Base-by-base conservation (phyloP, 495 filamentous ascomycete species). In the Hypoxylon fuscum region DNA sequence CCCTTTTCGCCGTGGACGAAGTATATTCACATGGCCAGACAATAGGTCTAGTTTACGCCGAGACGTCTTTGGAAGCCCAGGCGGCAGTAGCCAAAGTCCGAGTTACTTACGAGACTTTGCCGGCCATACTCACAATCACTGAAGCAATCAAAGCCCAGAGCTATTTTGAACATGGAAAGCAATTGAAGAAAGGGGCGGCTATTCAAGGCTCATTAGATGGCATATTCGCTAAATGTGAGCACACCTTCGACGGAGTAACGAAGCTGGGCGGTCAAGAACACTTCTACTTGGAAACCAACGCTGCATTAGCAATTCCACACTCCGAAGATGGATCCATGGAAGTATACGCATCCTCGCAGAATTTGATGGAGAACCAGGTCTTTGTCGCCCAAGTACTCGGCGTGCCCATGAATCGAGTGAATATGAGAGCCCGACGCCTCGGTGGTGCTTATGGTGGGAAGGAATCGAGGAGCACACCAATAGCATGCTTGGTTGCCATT, bases 391-490 rank as follows among this genome's bases (percentile, higher is more conserved):
- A 90, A 70, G 90, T 93, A 4, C 86, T 85, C 34, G 86, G 87
- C 15, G 90, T 93, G 11, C 83, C 86, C 8, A 85, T 87, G 25
- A 96, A 94, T 71, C 91, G 90, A 60, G 81, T 96, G 43, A 90
- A 93, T 40, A 83, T 87, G 20, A 85, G 84, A 20, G 90, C 94
- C 6, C 93, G 93, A 71, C 86, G 91, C 21, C 81, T 96, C 29
- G 91, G 91, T 55, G 91, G 91, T 64, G 91, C 88, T 1, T 96
- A 95, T 68, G 91, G 91, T 42, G 91, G 91, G 34, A 96, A 96
- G 68, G 91, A 96, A 69, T 89, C 88, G 9, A 80, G 91, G 44
- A 91, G 88, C 1, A 78, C 93, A 17, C 91, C 93, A 61, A 79
- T 95, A 38, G 85, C 91, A 56, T 87, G 83, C 23, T 90, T 95